A percentile compares a stretch with the other conserved stretches of the same genome.
phyloP scores from a whole-genome alignment of 345 rosid species.

The Eucalyptus pumila region DNA sequence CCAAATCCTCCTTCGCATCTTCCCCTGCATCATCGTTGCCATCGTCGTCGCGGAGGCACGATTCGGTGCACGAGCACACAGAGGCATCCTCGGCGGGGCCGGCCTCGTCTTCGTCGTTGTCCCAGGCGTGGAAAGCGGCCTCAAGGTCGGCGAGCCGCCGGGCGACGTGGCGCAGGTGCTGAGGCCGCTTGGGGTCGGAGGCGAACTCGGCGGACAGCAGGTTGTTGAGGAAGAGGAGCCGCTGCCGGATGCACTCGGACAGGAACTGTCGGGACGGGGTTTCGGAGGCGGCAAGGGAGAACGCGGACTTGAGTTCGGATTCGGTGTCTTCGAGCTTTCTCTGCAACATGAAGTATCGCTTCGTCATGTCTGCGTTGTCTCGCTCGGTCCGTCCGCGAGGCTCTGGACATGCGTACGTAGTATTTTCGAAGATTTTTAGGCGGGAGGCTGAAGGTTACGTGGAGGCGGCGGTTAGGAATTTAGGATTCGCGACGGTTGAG shows the following conservation, averaged over 20 bases:
- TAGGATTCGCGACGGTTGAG: neutral
- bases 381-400: neutral
- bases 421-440: neutral
- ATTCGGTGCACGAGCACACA: slow-evolving; percentile 9
- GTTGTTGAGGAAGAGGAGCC: slow-evolving; percentile 17
- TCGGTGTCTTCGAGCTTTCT: slow-evolving; percentile 25
- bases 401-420: neutral
- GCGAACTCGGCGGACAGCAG: slow-evolving; percentile 28
- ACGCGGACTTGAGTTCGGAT: neutral
- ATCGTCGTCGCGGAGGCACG: neutral
- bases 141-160: slow-evolving; percentile 11
- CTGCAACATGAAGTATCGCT: slow-evolving; percentile 15
- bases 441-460: neutral
- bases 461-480: neutral
- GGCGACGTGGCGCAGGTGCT: slow-evolving; percentile 6
- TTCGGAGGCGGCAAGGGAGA: neutral
- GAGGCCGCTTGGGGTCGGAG: slow-evolving; percentile 11
- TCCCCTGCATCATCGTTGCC: neutral
- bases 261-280: neutral
- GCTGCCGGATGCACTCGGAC: slow-evolving; percentile 17
- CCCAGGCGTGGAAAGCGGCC: slow-evolving; percentile 8
- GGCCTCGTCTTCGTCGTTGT: neutral
- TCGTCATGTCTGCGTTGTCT: slow-evolving; percentile 4
- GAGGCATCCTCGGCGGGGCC: neutral
- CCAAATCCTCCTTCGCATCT: neutral